Base-by-base conservation (phyloP, 202 grass and related monocot genomes). In the Musa balbisiana region DNA sequence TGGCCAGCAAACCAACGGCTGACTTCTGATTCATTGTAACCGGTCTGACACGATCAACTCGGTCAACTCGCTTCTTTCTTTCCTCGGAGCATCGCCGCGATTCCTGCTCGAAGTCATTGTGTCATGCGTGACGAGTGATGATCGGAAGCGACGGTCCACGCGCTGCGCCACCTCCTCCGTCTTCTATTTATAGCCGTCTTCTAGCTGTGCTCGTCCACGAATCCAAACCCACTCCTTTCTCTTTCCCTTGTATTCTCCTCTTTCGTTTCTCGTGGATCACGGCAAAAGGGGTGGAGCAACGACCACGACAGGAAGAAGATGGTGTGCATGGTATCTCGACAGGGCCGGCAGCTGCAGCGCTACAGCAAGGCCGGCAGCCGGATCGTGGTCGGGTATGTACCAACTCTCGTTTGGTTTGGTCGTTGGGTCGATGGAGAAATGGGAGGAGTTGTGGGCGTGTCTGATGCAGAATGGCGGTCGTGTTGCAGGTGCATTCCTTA, bases 331-430 rank as follows among this genome's bases (percentile, higher is more conserved):
- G 22, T 59, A 19, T 69, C 77, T 25, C 24, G 77, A 5, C 65
- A 79, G 13, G 77, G 77, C 9, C 67, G 77, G 53, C 65, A 79
- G 24, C 58, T 79, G 26, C 77, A 79, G 77, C 77, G 77, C 4
- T 79, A 79, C 19, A 79, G 65, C 29, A 58, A 54, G 14, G 50
- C 3, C n/a, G 77, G 77, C 0, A 20, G 52, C 17, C 77, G 77
- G 3, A 65, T 79, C 19, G 77, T 79, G 8, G 77, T 79, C 10
- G 77, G 77, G 77, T 79, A 21, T 10, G 66, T 21, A 53, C 16
- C 1, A 8, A 43, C 33, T 43, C 5, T 69, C 6, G 10, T 23
- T 3, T 16, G 2, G 4, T 14, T 8, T 33, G 1, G 9, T n/a
- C 13, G 64, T 14, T 22, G 8, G 56, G 16, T 0, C 52, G 1